phyloP scores from a whole-genome alignment of 176 grass and related monocot genomes.

The Oryza coarctata region DNA sequence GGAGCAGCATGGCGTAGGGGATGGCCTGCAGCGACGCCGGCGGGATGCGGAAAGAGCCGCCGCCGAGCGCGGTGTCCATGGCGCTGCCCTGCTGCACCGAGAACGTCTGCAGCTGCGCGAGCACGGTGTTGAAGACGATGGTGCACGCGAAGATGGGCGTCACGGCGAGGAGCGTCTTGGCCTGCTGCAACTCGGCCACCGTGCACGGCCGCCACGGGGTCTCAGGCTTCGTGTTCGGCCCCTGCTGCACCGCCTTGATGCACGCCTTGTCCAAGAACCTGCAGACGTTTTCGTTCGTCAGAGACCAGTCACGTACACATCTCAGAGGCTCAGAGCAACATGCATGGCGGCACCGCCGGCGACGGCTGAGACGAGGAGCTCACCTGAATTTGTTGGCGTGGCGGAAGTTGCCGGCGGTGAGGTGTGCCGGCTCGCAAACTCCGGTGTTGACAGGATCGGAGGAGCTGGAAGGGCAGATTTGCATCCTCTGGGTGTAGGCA shows the following conservation, averaged over 20 bases:
- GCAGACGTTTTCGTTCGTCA: background rate
- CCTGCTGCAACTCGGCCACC: conserved; percentile 59
- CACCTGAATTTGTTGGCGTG: conserved; percentile 81
- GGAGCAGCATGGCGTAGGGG: conserved; percentile 81
- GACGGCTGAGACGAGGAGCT: background rate
- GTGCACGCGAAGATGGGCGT: conserved; percentile 97
- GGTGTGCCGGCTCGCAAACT: conserved; percentile 21
- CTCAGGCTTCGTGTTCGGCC: conserved; percentile 47
- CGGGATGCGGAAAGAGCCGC: conserved; percentile 63
- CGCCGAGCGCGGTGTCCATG: conserved; percentile 74
- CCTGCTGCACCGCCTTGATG: conserved; percentile 42
- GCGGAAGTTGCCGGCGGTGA: conserved; percentile 26
- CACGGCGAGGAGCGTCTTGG: conserved; percentile 83
- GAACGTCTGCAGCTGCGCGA: conserved; percentile 98
- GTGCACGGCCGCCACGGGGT: conserved; percentile 83
- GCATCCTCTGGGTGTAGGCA: conserved; percentile 77
- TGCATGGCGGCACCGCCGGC: background rate
- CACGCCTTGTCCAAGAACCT: conserved; percentile 96
- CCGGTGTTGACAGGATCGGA: conserved; percentile 26
- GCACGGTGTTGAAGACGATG: conserved; percentile 97
- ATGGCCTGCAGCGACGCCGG: conserved; percentile 92
- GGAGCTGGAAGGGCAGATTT: conserved; percentile 62
- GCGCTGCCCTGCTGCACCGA: conserved; percentile 89
- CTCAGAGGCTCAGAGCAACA: background rate
- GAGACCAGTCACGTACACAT: background rate